Evolutionary conservation across 1,284 basidiomycete genomes (phyloP).

Genomic region (Malassezia caprae): DNA sequence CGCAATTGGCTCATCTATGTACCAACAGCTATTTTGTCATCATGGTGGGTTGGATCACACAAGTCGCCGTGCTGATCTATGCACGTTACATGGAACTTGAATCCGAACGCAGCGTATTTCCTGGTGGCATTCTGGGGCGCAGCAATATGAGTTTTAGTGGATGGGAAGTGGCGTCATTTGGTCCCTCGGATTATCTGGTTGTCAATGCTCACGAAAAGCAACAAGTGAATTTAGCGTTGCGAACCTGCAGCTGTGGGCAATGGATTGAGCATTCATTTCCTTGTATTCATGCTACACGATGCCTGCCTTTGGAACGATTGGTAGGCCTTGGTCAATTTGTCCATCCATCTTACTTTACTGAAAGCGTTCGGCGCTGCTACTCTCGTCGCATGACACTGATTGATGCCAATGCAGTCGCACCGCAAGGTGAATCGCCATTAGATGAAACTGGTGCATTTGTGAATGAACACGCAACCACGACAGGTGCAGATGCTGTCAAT

Average conservation of each 20-base stretch:
- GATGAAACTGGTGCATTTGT: background rate
- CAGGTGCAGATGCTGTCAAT: background rate
- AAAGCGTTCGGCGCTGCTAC: constrained; percentile 17
- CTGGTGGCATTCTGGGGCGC: constrained; percentile 9
- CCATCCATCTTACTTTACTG: constrained; percentile 17
- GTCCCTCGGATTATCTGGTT: constrained; percentile 16
- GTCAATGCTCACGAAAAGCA: constrained; percentile 18
- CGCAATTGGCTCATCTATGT: constrained; percentile 12
- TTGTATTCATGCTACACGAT: constrained; percentile 15
- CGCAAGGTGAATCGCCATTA: background rate
- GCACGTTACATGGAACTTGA: constrained; percentile 16
- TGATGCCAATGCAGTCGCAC: constrained; percentile 1
- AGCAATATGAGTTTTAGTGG: constrained; percentile 2
- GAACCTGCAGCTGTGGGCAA: constrained; percentile 15
- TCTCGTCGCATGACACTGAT: constrained; percentile 16
- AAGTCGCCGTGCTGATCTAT: constrained; percentile 17
- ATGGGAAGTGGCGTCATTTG: constrained; percentile 17
- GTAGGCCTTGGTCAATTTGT: constrained; percentile 16
- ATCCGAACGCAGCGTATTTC: constrained; percentile 15
- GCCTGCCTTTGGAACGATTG: constrained; percentile 14
- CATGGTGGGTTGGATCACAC: constrained; percentile 17
- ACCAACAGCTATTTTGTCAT: constrained; percentile 15
- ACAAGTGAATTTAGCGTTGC: constrained; percentile 16
- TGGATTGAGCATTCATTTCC: constrained; percentile 17
- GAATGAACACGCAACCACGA: background rate